phyloP scores from a whole-genome alignment of 768 basidiomycete genomes.

The Boletus fagicola region DNA sequence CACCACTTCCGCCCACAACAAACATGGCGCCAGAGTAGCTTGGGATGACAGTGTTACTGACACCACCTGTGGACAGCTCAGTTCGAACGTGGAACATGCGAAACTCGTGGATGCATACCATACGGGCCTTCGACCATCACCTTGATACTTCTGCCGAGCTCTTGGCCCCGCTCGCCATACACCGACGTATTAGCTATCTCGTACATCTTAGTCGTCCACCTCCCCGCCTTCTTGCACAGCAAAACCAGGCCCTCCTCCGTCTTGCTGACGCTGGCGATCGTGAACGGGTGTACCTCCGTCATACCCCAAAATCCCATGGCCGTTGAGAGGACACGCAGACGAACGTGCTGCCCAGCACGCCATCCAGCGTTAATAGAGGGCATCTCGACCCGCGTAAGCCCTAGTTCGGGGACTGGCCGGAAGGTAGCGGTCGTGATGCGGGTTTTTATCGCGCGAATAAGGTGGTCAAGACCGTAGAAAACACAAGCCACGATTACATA shows the following conservation, averaged over 20 bases:
- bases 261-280: constrained; percentile 64
- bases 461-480: constrained; percentile 57
- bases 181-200: constrained; percentile 42
- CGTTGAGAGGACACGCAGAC: constrained; percentile 60
- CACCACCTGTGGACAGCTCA: constrained; percentile 42
- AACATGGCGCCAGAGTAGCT: constrained; percentile 69
- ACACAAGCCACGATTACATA: constrained; percentile 51
- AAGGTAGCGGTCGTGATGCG: constrained; percentile 60
- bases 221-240: constrained; percentile 63
- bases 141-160: constrained; percentile 30
- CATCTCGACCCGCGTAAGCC: constrained; percentile 63
- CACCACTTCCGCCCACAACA: constrained; percentile 73
- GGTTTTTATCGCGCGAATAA: constrained; percentile 64
- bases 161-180: constrained; percentile 31
- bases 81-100: neutral
- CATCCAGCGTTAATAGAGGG: constrained; percentile 67
- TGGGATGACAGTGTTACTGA: constrained; percentile 58
- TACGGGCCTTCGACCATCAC: constrained; percentile 58
- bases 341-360: constrained; percentile 82
- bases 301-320: constrained; percentile 55
- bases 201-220: constrained; percentile 62
- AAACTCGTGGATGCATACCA: constrained; percentile 31
- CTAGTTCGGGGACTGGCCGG: constrained; percentile 59
- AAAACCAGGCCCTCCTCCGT: constrained; percentile 62
- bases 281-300: constrained; percentile 76